These are phyloP conservation scores for Eucalyptus sp. DNA, from an alignment of 345 rosid species.

Conservation along the genomic window DNA sequence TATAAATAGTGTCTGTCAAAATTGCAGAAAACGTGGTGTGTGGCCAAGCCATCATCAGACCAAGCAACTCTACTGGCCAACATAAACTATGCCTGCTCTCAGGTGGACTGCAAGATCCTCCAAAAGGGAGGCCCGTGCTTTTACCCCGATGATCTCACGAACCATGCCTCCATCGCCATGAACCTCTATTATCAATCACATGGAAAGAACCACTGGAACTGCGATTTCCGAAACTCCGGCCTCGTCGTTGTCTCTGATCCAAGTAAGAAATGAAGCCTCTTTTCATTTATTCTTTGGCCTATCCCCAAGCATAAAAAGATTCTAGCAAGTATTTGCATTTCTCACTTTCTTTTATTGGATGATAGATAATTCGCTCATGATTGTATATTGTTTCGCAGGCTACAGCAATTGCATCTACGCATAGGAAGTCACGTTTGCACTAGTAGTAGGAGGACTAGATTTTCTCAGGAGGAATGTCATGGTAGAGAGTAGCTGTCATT, in stretches of 20 bases:
- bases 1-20: neutral
- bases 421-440: neutral
- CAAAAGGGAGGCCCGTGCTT: constrained; percentile 31
- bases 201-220: constrained; percentile 24
- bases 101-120: constrained; percentile 21
- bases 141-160: constrained; percentile 11
- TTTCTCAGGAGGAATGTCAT: neutral
- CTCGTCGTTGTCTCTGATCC: constrained; percentile 2
- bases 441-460: neutral
- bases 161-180: constrained; percentile 43
- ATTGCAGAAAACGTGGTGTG: constrained; percentile 22
- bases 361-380: neutral
- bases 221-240: constrained; percentile 19
- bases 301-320: neutral
- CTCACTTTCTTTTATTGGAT: neutral
- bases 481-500: neutral
- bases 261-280: neutral
- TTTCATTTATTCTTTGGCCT: neutral
- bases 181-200: constrained; percentile 31
- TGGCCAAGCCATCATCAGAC: constrained; percentile 22
- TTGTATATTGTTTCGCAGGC: neutral
- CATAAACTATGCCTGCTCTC: constrained; percentile 24
- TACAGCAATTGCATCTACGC: neutral
- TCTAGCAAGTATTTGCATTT: neutral
- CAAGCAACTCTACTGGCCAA: constrained; percentile 17